Evolutionary conservation across 139 green algal genomes (phyloP).

Genomic region (Coelastrella sp.): DNA sequence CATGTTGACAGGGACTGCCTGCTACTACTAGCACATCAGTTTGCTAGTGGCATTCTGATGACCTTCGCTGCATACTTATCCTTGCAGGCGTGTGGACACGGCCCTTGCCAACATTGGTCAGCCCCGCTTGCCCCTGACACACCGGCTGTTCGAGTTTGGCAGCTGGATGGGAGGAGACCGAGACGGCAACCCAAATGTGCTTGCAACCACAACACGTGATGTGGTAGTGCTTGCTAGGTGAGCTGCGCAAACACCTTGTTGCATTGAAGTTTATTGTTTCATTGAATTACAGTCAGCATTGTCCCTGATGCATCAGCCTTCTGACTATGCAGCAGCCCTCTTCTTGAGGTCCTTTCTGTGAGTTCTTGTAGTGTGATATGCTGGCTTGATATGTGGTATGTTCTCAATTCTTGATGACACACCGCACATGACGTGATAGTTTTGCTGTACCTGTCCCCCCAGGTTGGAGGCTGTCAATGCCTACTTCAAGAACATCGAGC

Average conservation of each 20-base stretch:
- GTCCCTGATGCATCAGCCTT: too few species aligned
- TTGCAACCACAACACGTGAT: slow-evolving; percentile 86
- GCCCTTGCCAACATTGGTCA: slow-evolving; percentile 89
- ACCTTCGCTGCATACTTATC: not conserved
- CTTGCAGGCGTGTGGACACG: slow-evolving; percentile 83
- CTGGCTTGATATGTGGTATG: too few species aligned
- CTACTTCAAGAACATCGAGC: slow-evolving; percentile 74
- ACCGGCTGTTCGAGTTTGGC: slow-evolving; percentile 76
- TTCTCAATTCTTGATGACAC: too few species aligned
- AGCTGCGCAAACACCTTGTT: not conserved
- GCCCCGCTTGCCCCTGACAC: slow-evolving; percentile 83
- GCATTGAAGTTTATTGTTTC: not conserved
- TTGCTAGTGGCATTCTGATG: not conserved
- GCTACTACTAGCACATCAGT: not conserved
- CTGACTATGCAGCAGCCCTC: too few species aligned
- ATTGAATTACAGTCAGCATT: too few species aligned
- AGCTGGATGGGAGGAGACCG: slow-evolving; percentile 96
- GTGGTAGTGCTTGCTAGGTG: slow-evolving; percentile 85
- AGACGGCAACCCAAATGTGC: slow-evolving; percentile 97
- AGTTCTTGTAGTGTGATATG: too few species aligned
- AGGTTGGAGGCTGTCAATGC: slow-evolving; percentile 49
- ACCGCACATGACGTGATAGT: not conserved
- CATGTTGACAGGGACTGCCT: too few species aligned
- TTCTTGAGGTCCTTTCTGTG: too few species aligned
- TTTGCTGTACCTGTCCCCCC: not conserved